Conservation (phyloP, 768 basidiomycete species). For the Leccinum sublutescens region DNA sequence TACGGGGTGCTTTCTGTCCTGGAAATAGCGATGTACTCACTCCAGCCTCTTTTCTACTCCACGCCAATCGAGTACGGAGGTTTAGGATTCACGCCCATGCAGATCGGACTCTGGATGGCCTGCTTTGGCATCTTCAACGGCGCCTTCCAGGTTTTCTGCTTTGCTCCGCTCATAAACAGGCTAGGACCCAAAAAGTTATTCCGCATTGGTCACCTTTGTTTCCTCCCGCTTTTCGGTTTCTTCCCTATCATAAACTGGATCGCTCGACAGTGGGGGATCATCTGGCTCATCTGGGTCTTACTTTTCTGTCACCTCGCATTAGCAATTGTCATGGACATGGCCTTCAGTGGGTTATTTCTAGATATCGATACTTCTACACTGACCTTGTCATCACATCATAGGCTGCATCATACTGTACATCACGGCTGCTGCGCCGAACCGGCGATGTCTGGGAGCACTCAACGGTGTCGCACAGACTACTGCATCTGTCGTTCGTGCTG, state of each 20-base stretch:
- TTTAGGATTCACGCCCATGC: slow-evolving; percentile 35
- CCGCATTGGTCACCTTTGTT: slow-evolving; percentile 24
- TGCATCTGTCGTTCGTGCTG: slow-evolving; percentile 31
- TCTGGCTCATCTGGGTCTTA: slow-evolving; percentile 26
- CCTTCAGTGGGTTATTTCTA: slow-evolving; percentile 26
- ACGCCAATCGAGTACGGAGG: slow-evolving; percentile 37
- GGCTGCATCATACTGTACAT: slow-evolving; percentile 74
- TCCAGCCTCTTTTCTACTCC: slow-evolving; percentile 41
- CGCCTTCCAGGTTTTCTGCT: slow-evolving; percentile 32
- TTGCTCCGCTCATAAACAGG: slow-evolving; percentile 30
- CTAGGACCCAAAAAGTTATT: slow-evolving; percentile 36
- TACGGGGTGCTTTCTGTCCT: slow-evolving; percentile 37
- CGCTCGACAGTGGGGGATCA: slow-evolving; percentile 23
- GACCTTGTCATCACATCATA: slow-evolving; percentile 19
- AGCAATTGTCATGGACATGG: slow-evolving; percentile 27
- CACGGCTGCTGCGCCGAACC: slow-evolving; percentile 62
- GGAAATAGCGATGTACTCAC: slow-evolving; percentile 35
- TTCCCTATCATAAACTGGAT: slow-evolving; percentile 34
- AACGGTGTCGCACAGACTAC: slow-evolving; percentile 47
- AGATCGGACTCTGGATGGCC: slow-evolving; percentile 39
- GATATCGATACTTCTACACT: neutral
- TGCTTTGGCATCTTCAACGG: slow-evolving; percentile 34
- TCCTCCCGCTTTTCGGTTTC: slow-evolving; percentile 30
- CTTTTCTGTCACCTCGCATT: slow-evolving; percentile 27
- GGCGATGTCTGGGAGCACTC: slow-evolving; percentile 61